Percentiles rank a stretch among this genome's conserved stretches.
phyloP scores from a whole-genome alignment of 495 filamentous ascomycete genomes.

The Penicillium egyptiacum region DNA sequence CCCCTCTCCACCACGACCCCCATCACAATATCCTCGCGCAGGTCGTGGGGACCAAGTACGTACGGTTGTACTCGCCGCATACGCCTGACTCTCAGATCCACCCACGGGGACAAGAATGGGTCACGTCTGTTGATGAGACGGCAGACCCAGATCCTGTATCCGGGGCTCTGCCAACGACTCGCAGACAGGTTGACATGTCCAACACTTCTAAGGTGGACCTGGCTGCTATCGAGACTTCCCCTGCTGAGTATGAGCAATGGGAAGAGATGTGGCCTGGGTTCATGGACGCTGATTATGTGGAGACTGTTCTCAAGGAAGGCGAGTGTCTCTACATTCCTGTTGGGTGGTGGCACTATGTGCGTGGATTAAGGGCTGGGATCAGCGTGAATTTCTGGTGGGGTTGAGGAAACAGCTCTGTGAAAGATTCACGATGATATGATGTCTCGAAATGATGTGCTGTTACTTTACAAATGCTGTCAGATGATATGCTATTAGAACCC shows the following conservation, averaged over 20 bases:
- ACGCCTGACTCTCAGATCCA: constrained; percentile 59
- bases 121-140: constrained; percentile 29
- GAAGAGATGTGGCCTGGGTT: constrained; percentile 57
- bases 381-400: constrained; percentile 99
- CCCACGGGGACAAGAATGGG: constrained; percentile 65
- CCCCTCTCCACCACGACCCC: constrained; percentile 88
- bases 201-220: constrained; percentile 84
- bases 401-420: background rate
- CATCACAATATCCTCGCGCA: constrained; percentile 92
- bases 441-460: background rate
- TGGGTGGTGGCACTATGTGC: constrained; percentile 99
- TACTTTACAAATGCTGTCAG: background rate
- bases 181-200: constrained; percentile 73
- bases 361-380: constrained; percentile 79
- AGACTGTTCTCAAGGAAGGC: constrained; percentile 75
- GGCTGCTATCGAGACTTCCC: constrained; percentile 49
- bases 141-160: constrained; percentile 14
- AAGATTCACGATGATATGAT: background rate
- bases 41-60: constrained; percentile 87
- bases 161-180: constrained; percentile 9
- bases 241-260: constrained; percentile 50
- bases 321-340: constrained; percentile 89
- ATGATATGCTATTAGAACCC: background rate
- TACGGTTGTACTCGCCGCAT: constrained; percentile 76
- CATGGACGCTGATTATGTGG: constrained; percentile 63